Evolutionary conservation across 306 rosid genomes (phyloP).

Genomic region (Chamaecrista fasciculata): DNA sequence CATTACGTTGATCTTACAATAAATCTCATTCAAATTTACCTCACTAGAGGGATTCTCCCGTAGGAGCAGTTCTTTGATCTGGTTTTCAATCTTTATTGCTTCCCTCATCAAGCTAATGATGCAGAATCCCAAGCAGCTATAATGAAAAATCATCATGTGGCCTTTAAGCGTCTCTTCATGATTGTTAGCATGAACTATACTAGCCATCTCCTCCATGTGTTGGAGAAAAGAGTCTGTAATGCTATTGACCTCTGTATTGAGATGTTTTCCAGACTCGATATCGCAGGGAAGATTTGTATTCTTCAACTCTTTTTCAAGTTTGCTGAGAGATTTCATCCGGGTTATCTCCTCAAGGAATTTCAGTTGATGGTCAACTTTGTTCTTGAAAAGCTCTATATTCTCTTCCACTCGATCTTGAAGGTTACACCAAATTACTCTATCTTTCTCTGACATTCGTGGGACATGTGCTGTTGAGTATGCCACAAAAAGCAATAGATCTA

Average conservation of each 20-base stretch:
- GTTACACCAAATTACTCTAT: slow-evolving; percentile 10
- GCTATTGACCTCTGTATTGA: slow-evolving; percentile 32
- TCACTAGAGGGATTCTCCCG: slow-evolving; percentile 40
- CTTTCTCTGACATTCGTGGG: slow-evolving; percentile 11
- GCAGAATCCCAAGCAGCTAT: slow-evolving; percentile 45
- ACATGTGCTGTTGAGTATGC: slow-evolving; percentile 27
- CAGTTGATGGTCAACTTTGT: slow-evolving; percentile 29
- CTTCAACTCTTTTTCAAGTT: slow-evolving; percentile 21
- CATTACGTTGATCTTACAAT: slow-evolving; percentile 20
- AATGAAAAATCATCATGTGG: slow-evolving; percentile 34
- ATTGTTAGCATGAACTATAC: slow-evolving; percentile 18
- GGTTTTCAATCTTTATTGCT: slow-evolving; percentile 41
- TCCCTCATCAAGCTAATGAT: slow-evolving; percentile 36
- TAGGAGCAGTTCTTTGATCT: slow-evolving; percentile 34
- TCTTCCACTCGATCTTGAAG: slow-evolving; percentile 21
- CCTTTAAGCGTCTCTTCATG: slow-evolving; percentile 31
- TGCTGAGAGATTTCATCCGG: slow-evolving; percentile 15
- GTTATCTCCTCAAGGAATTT: slow-evolving; percentile 34
- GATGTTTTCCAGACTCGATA: slow-evolving; percentile 43
- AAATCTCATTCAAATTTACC: slow-evolving; percentile 22
- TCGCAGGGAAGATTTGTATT: slow-evolving; percentile 25
- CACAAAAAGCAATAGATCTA: slow-evolving; percentile 40
- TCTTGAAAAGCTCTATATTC: slow-evolving; percentile 38
- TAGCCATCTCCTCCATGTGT: slow-evolving; percentile 29
- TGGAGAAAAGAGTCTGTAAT: slow-evolving; percentile 34